A percentile compares a stretch with the other conserved stretches of the same genome.
phyloP scores from a whole-genome alignment of 352 stramenopile species.

The Blastocystis sp. region DNA sequence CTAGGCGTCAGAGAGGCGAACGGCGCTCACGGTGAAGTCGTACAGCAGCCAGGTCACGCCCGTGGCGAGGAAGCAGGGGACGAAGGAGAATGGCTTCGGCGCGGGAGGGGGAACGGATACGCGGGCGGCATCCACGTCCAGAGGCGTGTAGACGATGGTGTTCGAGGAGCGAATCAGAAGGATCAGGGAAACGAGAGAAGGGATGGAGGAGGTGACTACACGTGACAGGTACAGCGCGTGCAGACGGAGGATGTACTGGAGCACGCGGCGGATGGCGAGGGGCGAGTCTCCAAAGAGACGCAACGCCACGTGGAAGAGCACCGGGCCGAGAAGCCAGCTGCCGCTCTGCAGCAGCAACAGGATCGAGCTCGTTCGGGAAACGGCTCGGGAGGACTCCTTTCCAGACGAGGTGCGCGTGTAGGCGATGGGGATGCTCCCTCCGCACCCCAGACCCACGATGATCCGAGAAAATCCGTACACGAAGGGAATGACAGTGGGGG shows the following conservation, averaged over 20 bases:
- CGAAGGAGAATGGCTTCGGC: background rate
- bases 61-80: slow-evolving; percentile 8
- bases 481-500: background rate
- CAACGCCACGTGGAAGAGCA: background rate
- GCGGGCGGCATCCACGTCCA: background rate
- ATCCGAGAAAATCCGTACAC: slow-evolving; percentile 46
- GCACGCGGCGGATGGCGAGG: background rate
- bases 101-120: background rate
- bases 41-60: slow-evolving; percentile 50
- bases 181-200: slow-evolving; percentile 12
- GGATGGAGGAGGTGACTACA: background rate
- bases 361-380: slow-evolving; percentile 10
- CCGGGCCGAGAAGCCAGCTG: slow-evolving; percentile 8
- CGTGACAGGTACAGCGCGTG: background rate
- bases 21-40: slow-evolving; percentile 33
- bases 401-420: slow-evolving; percentile 32
- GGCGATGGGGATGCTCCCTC: slow-evolving; percentile 56
- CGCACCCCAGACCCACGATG: slow-evolving; percentile 37
- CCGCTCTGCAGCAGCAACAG: slow-evolving; percentile 37
- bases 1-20: background rate
- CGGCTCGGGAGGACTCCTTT: background rate
- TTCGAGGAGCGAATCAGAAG: background rate
- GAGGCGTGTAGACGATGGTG: slow-evolving; percentile 2
- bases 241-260: background rate
- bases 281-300: background rate